Evolutionary conservation across 179 eudicot genomes (phyloP).

Genomic region (Heliamphora pulchella): DNA sequence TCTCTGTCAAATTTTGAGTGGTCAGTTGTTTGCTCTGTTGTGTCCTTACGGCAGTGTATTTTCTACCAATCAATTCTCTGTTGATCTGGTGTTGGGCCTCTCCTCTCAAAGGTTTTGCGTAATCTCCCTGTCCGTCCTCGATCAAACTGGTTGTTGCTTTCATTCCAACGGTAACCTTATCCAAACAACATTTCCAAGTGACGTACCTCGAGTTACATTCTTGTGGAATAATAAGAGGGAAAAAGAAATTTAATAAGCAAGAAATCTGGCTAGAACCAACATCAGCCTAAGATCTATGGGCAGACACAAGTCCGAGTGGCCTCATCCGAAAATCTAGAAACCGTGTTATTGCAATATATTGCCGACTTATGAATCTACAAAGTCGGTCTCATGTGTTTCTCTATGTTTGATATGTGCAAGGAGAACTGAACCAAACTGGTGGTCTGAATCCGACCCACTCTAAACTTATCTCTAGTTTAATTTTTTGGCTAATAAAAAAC

Average conservation of each 20-base stretch:
- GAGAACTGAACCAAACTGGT: too few relatives aligned
- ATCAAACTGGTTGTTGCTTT: slow-evolving; percentile 32
- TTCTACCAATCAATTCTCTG: slow-evolving; percentile 47
- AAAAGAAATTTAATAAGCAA: not conserved
- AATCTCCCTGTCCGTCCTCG: slow-evolving; percentile 29
- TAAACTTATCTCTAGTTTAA: too few relatives aligned
- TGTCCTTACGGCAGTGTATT: slow-evolving; percentile 53
- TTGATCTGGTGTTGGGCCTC: slow-evolving; percentile 34
- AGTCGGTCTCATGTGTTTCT: too few relatives aligned
- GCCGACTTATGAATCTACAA: too few relatives aligned
- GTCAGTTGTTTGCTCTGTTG: slow-evolving; percentile 25
- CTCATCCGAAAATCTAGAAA: not conserved
- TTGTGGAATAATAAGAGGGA: not conserved
- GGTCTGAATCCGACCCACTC: too few relatives aligned
- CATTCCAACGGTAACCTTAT: slow-evolving; percentile 37
- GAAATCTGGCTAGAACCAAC: not conserved
- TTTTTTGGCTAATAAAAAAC: too few relatives aligned
- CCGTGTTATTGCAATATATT: too few relatives aligned
- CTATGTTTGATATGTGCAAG: too few relatives aligned
- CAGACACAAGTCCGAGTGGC: not conserved
- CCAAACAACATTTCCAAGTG: not conserved
- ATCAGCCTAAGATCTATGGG: slow-evolving; percentile 7
- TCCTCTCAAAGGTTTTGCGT: slow-evolving; percentile 28
- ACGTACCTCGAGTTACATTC: not conserved
- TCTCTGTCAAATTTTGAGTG: slow-evolving; percentile 28